phyloP scores from a whole-genome alignment of 2,329 filamentous ascomycete species.

The Metarhizium humberi region DNA sequence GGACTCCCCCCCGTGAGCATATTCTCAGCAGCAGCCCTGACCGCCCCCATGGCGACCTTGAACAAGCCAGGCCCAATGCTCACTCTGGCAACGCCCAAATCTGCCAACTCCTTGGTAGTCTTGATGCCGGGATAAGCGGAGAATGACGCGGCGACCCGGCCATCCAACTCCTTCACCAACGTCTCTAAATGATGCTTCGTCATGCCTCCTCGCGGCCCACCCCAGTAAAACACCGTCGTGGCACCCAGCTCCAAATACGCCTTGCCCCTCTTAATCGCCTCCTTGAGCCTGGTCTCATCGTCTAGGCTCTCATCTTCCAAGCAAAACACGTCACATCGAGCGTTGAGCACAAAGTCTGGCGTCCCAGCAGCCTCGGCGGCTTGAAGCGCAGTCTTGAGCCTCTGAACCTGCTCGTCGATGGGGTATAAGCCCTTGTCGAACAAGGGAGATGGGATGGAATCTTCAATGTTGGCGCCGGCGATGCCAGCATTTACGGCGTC shows the following conservation, averaged over 20 bases:
- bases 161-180: constrained; percentile 38
- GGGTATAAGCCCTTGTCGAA: constrained; percentile 23
- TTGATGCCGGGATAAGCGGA: constrained; percentile 26
- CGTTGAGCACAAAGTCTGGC: constrained; percentile 47
- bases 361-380: constrained; percentile 37
- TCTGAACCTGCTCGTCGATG: constrained; percentile 35
- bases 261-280: constrained; percentile 43
- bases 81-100: constrained; percentile 44
- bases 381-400: constrained; percentile 33
- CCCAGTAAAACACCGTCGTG: constrained; percentile 52
- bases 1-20: constrained; percentile 18
- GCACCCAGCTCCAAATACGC: constrained; percentile 50
- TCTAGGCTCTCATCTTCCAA: constrained; percentile 18
- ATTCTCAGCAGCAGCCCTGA: constrained; percentile 22
- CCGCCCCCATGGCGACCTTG: constrained; percentile 27
- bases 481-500: constrained; percentile 39
- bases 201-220: constrained; percentile 33
- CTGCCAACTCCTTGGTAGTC: constrained; percentile 31
- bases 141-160: constrained; percentile 39
- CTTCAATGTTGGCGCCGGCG: constrained; percentile 51
- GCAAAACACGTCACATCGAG: constrained; percentile 44
- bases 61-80: constrained; percentile 43
- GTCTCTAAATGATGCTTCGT: constrained; percentile 34
- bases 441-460: constrained; percentile 29
- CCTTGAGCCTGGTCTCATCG: constrained; percentile 28